A percentile compares a stretch with the other conserved stretches of the same genome.
These are phyloP conservation scores for Perkinsus marinus DNA, from an alignment of 169 alveolate genomes.

Conservation along the genomic window DNA sequence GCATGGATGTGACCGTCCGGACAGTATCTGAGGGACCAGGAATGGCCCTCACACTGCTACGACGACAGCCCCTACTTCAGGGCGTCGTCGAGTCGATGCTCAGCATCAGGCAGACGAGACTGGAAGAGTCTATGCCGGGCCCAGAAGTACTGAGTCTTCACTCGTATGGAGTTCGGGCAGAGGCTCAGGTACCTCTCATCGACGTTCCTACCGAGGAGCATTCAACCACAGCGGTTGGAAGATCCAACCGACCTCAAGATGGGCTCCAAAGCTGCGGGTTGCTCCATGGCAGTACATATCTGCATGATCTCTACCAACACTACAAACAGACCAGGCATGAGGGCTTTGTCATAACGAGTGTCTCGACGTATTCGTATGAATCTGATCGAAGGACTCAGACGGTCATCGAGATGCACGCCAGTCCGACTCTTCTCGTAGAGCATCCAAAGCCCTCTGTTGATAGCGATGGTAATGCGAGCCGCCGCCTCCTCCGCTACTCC, in stretches of 20 bases:
- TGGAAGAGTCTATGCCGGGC: neutral
- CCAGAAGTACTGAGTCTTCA: neutral
- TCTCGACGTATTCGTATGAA: neutral
- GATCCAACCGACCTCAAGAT: neutral
- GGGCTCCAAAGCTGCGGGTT: neutral
- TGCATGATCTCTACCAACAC: neutral
- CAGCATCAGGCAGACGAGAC: neutral
- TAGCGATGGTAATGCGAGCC: neutral
- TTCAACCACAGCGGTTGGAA: neutral
- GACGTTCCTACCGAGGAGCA: neutral
- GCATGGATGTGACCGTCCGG: neutral
- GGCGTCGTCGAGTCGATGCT: neutral
- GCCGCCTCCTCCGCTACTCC: neutral
- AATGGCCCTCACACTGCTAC: neutral
- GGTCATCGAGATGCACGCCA: neutral
- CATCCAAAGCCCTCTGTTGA: neutral
- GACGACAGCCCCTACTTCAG: neutral
- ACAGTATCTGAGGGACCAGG: neutral
- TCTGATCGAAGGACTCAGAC: neutral
- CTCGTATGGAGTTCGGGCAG: neutral
- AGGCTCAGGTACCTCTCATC: neutral
- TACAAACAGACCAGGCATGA: neutral
- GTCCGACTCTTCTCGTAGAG: neutral
- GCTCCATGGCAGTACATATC: neutral
- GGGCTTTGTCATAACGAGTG: neutral